Base-by-base conservation (phyloP, 2,329 filamentous ascomycete species). In the Colletotrichum sp. region DNA sequence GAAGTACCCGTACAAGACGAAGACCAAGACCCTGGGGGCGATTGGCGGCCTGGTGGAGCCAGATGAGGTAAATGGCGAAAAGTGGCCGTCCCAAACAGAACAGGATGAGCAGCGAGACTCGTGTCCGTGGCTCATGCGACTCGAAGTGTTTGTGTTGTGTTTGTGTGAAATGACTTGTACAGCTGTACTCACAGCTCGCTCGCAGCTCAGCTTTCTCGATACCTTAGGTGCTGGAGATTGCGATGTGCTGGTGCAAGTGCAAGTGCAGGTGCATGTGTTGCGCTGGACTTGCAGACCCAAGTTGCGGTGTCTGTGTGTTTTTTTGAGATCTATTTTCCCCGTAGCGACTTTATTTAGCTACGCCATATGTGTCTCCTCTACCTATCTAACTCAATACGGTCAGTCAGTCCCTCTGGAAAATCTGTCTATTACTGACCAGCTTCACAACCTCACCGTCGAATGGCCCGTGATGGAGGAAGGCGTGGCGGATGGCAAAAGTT, bases 11-110 rank as follows among this genome's bases (percentile, higher is more conserved):
- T 30, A 28, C 57, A 30, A 32, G 60, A 12, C 5, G 32, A 30
- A 34, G 39, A 39, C 36, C 62, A 36, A 44, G 73, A 32, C 57
- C 74, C 70, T 74, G 44, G 64, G 8, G 24, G 55, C 21, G 65
- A 74, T 76, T 73, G 70, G 65, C 74, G 65, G 59, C 66, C 71
- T 74, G 70, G 74, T 74, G 74, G 74, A 30, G 70, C 28, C 59
- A 21, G 59, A 76, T 76, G 74, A 76, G 74, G 74, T 76, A 76
- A 62, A 76, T 76, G 74, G 74, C 74, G 26, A 76, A 76, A 76
- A 68, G 68, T 49, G 64, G 44, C 21, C 65, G 36, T 62, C 57
- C 64, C 16, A 73, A 65, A 73, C 44, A 66, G 59, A 59, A 65
- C 57, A 57, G 55, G 60, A 71, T 66, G 59, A 55, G 59, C 69